Evolutionary conservation across 768 basidiomycete species (phyloP).

Genomic region (Termitomyces sp.): DNA sequence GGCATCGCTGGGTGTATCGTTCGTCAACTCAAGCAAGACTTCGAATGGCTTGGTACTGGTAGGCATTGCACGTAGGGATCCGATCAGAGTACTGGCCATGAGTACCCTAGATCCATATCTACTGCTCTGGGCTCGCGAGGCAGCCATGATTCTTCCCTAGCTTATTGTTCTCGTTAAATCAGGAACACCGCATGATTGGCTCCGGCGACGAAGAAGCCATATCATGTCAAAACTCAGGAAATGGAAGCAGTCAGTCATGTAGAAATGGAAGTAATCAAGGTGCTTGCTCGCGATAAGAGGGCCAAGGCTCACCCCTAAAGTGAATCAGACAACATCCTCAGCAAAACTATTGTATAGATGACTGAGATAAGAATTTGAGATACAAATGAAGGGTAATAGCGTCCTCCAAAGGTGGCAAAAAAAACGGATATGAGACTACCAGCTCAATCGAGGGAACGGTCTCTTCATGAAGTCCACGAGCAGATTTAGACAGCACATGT

Average conservation of each 20-base stretch:
- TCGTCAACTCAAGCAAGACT: conserved; percentile 45
- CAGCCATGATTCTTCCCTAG: conserved; percentile 8
- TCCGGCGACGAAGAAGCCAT: conserved; percentile 8
- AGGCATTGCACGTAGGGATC: conserved; percentile 27
- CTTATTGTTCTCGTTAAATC: conserved; percentile 29
- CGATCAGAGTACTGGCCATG: conserved; percentile 4
- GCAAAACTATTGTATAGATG: neutral
- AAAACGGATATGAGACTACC: conserved; percentile 16
- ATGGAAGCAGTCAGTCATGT: neutral
- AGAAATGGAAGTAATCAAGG: neutral
- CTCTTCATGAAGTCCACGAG: conserved; percentile 68
- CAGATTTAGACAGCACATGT: conserved; percentile 78
- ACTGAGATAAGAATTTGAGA: neutral
- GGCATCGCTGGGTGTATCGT: conserved; percentile 36
- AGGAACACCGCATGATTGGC: conserved; percentile 14
- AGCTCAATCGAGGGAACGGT: conserved; percentile 28
- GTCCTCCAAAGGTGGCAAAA: neutral
- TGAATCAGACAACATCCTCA: neutral
- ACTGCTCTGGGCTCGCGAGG: conserved; percentile 8
- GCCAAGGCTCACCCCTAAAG: neutral
- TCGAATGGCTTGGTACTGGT: conserved; percentile 50
- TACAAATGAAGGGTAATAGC: neutral
- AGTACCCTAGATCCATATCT: conserved; percentile 9
- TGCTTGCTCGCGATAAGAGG: neutral
- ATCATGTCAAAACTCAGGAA: neutral